Percentiles rank a stretch among this genome's conserved stretches.
phyloP scores from a whole-genome alignment of 2,329 filamentous ascomycete genomes.

The Alternaria atra region DNA sequence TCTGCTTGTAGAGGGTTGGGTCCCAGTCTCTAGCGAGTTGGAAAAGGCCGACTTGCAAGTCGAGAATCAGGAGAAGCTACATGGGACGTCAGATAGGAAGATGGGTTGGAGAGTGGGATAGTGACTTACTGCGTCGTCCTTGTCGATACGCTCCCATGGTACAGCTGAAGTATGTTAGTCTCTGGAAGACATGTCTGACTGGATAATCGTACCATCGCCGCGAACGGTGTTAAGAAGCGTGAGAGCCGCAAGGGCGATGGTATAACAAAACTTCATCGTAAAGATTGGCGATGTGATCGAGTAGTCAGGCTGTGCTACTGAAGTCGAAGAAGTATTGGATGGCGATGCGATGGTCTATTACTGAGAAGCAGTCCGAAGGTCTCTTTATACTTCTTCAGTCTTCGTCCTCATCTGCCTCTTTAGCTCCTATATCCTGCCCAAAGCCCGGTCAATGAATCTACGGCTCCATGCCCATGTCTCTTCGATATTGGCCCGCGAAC shows the following conservation, averaged over 20 bases:
- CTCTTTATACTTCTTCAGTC: constrained; percentile 40
- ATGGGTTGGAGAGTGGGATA: not conserved
- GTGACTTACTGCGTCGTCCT: constrained; percentile 51
- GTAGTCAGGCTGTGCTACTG: not conserved
- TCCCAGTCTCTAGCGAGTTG: constrained; percentile 72
- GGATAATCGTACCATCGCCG: constrained; percentile 38
- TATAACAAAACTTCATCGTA: constrained; percentile 46
- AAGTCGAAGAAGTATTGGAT: constrained; percentile 16
- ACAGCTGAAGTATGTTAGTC: constrained; percentile 43
- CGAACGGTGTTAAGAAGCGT: constrained; percentile 42
- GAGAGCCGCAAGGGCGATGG: constrained; percentile 38
- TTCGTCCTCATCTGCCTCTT: not conserved
- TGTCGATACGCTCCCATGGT: constrained; percentile 54
- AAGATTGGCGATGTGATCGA: not conserved
- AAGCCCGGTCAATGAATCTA: not conserved
- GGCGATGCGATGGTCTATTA: constrained; percentile 21
- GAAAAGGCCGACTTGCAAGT: constrained; percentile 69
- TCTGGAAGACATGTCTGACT: not conserved
- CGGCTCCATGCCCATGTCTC: not conserved
- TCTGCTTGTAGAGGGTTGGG: constrained; percentile 70
- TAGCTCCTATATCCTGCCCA: not conserved
- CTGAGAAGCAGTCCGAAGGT: constrained; percentile 11
- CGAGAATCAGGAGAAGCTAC: constrained; percentile 66
- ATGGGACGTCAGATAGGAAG: constrained; percentile 1
- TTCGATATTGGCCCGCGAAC: constrained; percentile 5